Base-by-base conservation (phyloP, 2,329 filamentous ascomycete species). In the Arthroderma sp. region DNA sequence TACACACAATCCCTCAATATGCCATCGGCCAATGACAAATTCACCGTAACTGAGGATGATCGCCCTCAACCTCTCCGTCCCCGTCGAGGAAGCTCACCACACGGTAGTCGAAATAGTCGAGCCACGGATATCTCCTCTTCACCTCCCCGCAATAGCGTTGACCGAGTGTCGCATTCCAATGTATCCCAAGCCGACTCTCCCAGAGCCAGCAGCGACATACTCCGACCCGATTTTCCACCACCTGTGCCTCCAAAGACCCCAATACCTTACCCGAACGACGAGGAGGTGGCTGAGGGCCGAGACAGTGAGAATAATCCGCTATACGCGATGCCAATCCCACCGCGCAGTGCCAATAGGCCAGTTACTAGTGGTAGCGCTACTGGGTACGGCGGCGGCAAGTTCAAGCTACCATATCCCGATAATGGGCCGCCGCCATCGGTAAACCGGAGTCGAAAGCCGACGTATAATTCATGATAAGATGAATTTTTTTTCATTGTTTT, bases 361-460 rank as follows among this genome's bases (percentile, higher is more conserved):
- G 43, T 42, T 27, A 47, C 36, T 9, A 41, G 10, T 33, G 29
- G 33, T 27, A 38, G 37, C 15, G 31, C 41, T 27, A 39, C 40
- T 38, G 44, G 42, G 52, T 54, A 44, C 15, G 15, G 15, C 15
- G 15, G 15, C 15, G 15, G 15, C 15, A 22, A 22, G 15, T 22
- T 22, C 37, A 53, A 61, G 6, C 72, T 85, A 31, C 87, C 87
- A 1, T 95, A 95, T 60, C 89, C 89, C 0, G 65, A 85, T 40
- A 83, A 93, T 55, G 83, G 82, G 28, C 81, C 83, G 29, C 88
- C 89, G 11, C 89, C 89, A 3, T 71, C 76, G 5, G 86, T 93
- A 5, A 93, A 94, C 56, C 83, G 86, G 74, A 80, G 83, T 38
- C 78, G 81, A 53, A 95, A 95, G 62, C 89, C 89, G 1, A 81